Evolutionary conservation across 805 yeast species (phyloP), one percentile per base, ranked within the genome.

Genomic region (Ogataea polymorpha): DNA sequence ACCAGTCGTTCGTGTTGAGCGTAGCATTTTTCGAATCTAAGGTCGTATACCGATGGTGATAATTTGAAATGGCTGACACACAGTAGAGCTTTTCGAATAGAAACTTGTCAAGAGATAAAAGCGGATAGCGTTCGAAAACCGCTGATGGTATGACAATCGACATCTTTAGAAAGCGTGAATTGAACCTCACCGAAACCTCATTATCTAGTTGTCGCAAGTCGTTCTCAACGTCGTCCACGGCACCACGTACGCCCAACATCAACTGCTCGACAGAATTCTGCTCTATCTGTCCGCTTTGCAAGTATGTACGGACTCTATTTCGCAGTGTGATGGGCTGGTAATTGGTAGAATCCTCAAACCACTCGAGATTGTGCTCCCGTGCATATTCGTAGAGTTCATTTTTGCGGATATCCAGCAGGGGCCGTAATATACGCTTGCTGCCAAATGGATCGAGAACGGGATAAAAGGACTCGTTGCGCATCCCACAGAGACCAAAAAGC

Each of bases 281-380:
- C 12, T 25, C 48, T 5, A 56, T 25, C 14, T 12, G 18, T 34
- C 23, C 37, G 3, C 42, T 36, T 31, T 46, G 44, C 23, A 59
- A 33, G 23, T 49, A 47, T 29, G 62, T 60, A 27, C 93, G 65
- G 3, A 78, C 63, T 13, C 70, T 61, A 51, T 86, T 86, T 36
- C 95, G 65, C 26, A 63, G 51, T 0, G 91, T 84, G 32, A 80
- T 66, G 2, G 70, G 62, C 49, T 81, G 79, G 2, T 54, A 52
- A 48, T 86, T 86, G 0, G 91, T 79, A 2, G 62, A 54, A 51
- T 86, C 95, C 51, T 85, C 90, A 54, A 80, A 78, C 91, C 93
- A 86, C 0, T 45, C 35, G 0, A 85, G 47, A 1, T 49, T 40
- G 15, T 68, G 55, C 0, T 39, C 34, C 8, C 39, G 29, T 39